These are phyloP conservation scores for Trichomonascaceae sp. DNA, from an alignment of 1,139 yeast species.

Conservation along the genomic window DNA sequence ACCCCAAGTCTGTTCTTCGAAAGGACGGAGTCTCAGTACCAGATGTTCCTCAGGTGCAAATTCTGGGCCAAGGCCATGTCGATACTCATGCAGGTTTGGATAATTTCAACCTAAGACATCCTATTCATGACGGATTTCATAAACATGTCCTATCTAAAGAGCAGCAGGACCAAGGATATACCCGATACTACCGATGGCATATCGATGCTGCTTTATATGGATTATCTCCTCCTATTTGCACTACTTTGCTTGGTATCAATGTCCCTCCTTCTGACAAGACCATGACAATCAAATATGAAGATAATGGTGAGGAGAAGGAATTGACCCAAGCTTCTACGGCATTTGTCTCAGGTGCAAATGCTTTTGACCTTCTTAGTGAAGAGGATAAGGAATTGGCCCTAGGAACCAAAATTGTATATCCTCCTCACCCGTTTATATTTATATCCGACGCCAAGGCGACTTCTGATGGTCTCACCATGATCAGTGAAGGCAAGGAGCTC, in stretches of 20 bases:
- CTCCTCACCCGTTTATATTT: conserved; percentile 86
- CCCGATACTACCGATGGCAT: conserved; percentile 89
- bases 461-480: conserved; percentile 80
- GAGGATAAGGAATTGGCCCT: conserved; percentile 71
- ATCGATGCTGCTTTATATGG: conserved; percentile 85
- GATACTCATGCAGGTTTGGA: conserved; percentile 67
- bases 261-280: conserved; percentile 50
- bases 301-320: conserved; percentile 55
- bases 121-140: conserved; percentile 77
- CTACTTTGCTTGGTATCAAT: conserved; percentile 73
- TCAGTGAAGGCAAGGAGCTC: conserved; percentile 66
- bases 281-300: conserved; percentile 56
- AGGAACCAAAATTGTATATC: conserved; percentile 72
- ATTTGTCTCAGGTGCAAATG: conserved; percentile 73
- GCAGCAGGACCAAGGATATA: conserved; percentile 55
- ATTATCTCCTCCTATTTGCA: conserved; percentile 76
- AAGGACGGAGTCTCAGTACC: conserved; percentile 80
- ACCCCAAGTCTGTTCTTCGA: conserved; percentile 64
- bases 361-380: conserved; percentile 57
- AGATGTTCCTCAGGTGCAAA: conserved; percentile 80
- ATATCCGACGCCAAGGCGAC: conserved; percentile 78
- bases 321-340: conserved; percentile 83
- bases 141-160: conserved; percentile 55
- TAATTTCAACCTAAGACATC: conserved; percentile 66
- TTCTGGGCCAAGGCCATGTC: conserved; percentile 71